Percentiles rank a stretch among this genome's conserved stretches.
Evolutionary conservation across 225 moss, liverwort and hornwort genomes (phyloP).

Genomic region (Marchantia paleacea): DNA sequence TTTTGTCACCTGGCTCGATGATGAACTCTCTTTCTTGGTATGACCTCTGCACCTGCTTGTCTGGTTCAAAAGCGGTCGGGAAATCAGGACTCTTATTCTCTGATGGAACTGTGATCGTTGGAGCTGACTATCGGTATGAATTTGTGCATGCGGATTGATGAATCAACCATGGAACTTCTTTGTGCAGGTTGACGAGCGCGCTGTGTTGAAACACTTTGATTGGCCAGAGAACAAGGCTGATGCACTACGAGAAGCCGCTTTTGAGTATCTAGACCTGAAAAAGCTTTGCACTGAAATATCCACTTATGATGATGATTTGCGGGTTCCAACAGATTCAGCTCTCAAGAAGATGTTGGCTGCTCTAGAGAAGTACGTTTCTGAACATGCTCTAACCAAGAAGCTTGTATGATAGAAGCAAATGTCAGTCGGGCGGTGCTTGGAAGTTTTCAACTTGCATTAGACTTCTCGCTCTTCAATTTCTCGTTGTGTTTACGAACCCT

Average conservation of each 20-base stretch:
- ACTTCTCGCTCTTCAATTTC: no score
- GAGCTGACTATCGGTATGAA: no score
- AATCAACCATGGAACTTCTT: background rate
- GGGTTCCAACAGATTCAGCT: slow-evolving; percentile 57
- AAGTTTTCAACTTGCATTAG: background rate
- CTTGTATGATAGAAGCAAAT: no score
- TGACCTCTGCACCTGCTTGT: background rate
- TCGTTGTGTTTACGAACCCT: no score
- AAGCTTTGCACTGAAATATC: slow-evolving; percentile 57
- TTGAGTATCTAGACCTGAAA: slow-evolving; percentile 72
- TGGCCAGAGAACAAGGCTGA: slow-evolving; percentile 89
- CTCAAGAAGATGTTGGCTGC: slow-evolving; percentile 62
- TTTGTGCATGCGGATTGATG: no score
- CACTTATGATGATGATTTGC: slow-evolving; percentile 50
- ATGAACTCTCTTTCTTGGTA: slow-evolving; percentile 91
- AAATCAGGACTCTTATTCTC: no score
- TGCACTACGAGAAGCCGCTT: slow-evolving; percentile 75
- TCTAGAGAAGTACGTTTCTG: slow-evolving; percentile 61
- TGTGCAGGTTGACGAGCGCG: slow-evolving; percentile 73
- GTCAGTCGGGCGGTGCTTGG: no score
- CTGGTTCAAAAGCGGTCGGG: no score
- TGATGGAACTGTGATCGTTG: no score
- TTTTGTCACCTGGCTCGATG: slow-evolving; percentile 86
- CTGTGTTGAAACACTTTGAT: slow-evolving; percentile 83
- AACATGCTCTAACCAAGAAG: background rate